A percentile compares a stretch with the other conserved stretches of the same genome.
Evolutionary conservation across 106 monocot genomes (phyloP).

Genomic region (Allium sativum): DNA sequence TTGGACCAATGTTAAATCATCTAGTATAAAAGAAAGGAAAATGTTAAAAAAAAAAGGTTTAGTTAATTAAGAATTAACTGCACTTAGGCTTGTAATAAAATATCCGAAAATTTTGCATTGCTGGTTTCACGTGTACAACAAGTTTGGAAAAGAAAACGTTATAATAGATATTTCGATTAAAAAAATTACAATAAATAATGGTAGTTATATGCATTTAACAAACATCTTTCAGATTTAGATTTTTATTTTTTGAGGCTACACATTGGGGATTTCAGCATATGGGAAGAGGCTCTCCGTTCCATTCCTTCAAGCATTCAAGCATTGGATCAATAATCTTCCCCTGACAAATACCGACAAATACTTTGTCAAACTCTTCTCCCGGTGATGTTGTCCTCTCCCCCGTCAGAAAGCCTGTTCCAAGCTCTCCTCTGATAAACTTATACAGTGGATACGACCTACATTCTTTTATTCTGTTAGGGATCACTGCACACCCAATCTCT

Average conservation of each 20-base stretch:
- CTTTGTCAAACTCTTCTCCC: conserved; percentile 53
- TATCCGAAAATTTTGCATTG: too few relatives aligned
- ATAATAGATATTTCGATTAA: too few relatives aligned
- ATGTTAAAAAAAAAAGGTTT: too few relatives aligned
- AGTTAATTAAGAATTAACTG: too few relatives aligned
- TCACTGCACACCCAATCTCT: conserved; percentile 27
- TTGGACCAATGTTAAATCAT: too few relatives aligned
- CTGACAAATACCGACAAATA: conserved; percentile 22
- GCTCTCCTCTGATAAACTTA: conserved; percentile 56
- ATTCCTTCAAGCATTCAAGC: conserved; percentile 35
- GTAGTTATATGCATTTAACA: not conserved
- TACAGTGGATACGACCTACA: conserved; percentile 65
- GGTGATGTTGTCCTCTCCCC: conserved; percentile 56
- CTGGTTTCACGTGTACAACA: not conserved
- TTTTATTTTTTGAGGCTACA: too few relatives aligned
- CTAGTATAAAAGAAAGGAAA: too few relatives aligned
- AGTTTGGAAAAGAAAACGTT: not conserved
- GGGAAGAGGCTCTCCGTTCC: conserved; percentile 36
- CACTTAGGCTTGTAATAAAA: too few relatives aligned
- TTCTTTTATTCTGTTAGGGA: conserved; percentile 43
- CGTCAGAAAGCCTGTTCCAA: conserved; percentile 39
- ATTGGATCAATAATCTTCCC: conserved; percentile 32
- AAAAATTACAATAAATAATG: not conserved
- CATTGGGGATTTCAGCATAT: conserved; percentile 8
- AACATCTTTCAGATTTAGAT: not conserved